Evolutionary conservation across 164 flowering plant species (phyloP).

Genomic region (Stephania japonica): DNA sequence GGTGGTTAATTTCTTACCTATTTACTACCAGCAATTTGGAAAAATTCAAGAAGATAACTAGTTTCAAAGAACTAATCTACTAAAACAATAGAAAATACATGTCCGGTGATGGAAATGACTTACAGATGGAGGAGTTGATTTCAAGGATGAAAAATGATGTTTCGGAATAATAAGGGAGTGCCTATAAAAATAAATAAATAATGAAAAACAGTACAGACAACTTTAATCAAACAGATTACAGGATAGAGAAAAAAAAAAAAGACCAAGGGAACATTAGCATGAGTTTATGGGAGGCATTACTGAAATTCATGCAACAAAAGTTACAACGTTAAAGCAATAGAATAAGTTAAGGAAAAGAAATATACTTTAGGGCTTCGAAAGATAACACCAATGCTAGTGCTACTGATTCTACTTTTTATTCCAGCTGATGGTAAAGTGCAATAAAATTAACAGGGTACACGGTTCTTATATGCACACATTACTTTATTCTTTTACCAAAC

Average conservation of each 20-base stretch:
- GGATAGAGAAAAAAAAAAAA: background rate
- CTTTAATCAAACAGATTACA: background rate
- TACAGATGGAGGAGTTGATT: conserved; percentile 82
- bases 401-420: no score
- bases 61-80: background rate
- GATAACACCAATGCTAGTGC: background rate
- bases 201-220: background rate
- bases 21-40: background rate
- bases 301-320: background rate
- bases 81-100: background rate
- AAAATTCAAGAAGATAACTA: background rate
- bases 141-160: conserved; percentile 69
- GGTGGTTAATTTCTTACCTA: background rate
- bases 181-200: conserved; percentile 29
- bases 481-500: no score
- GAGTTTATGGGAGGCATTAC: background rate
- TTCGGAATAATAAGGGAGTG: conserved; percentile 90
- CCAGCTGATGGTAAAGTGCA: no score
- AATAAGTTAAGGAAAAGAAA: background rate
- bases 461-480: no score
- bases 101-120: conserved; percentile 25
- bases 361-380: background rate
- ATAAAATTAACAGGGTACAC: background rate
- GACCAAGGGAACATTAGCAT: background rate
- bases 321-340: background rate